Evolutionary conservation across 1,139 yeast species (phyloP), one percentile per base, ranked within the genome.

Genomic region (Casaregolazyma suthepensis): DNA sequence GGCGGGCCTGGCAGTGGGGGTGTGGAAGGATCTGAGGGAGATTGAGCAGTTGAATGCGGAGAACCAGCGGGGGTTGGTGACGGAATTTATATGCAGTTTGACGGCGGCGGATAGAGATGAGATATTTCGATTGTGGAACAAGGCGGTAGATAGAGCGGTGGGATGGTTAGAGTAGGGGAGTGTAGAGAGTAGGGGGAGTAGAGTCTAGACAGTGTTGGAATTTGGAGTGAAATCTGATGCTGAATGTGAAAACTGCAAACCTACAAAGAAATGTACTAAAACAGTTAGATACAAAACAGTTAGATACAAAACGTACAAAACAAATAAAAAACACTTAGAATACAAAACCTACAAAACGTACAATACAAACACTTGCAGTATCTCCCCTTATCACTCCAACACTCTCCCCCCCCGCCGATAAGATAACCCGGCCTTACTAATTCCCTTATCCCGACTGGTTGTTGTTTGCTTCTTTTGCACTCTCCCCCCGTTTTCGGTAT

Each of bases 11-110:
- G 84, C 91, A 1, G 81, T 86, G 56, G 78, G 87, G 52, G 70
- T 89, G 51, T 91, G 96, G 96, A 78, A 76, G 57, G 80, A 82
- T 62, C 74, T 89, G 56, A 85, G 81, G 56, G 96, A 89, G 59
- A 87, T 79, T 51, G 65, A 66, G 45, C 66, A 50, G 37, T 22
- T 57, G 13, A 46, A 48, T 48, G 45, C 50, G 4, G 55, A 53
- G 20, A 49, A 52, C 45, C 51, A 44, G 26, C 48, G 51, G 9
- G 56, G 54, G 22, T 51, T 56, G 35, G 53, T 48, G 13, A 57
- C 59, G 23, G 55, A 54, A 44, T 60, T 59, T 46, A 48, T 51
- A n/a, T 58, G 61, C 15, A 52, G 56, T 18, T 51, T 57, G 20
- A 45, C 50, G 3, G 86, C 81, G 60, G 74, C 72, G 13, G 82